phyloP scores from a whole-genome alignment of 1,284 basidiomycete species.

The Omphalotus olearius region DNA sequence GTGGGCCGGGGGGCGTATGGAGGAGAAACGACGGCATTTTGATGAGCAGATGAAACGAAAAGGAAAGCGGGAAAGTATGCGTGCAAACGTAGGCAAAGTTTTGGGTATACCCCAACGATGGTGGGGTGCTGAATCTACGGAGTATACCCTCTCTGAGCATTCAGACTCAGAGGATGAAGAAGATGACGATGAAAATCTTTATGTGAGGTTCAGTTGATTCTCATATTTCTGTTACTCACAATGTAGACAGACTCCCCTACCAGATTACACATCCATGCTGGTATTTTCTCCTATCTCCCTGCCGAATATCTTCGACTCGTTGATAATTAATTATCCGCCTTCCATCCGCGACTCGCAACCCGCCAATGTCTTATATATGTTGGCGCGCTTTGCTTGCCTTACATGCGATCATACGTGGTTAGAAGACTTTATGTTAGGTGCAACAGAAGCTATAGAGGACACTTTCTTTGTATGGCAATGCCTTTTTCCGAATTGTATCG shows the following conservation, averaged over 20 bases:
- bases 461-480: conserved; percentile 75
- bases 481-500: background rate
- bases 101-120: conserved; percentile 57
- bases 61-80: conserved; percentile 46
- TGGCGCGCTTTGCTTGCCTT: conserved; percentile 84
- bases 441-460: conserved; percentile 90
- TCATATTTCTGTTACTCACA: background rate
- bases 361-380: conserved; percentile 79
- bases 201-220: conserved; percentile 38
- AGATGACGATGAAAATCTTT: conserved; percentile 45
- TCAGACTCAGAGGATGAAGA: conserved; percentile 44
- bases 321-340: conserved; percentile 71
- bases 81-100: conserved; percentile 49
- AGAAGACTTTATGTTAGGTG: conserved; percentile 87
- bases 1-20: conserved; percentile 68
- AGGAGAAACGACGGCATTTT: conserved; percentile 50
- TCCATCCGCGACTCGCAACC: conserved; percentile 71
- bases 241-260: conserved; percentile 56
- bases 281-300: conserved; percentile 83
- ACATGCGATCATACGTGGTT: conserved; percentile 86
- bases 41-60: conserved; percentile 57
- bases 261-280: conserved; percentile 81
- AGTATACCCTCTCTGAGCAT: conserved; percentile 18
- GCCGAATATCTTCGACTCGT: conserved; percentile 73
- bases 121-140: conserved; percentile 48